Base-by-base conservation (phyloP, 805 yeast species). In the Yamadazyma takamatsuzukensis region DNA sequence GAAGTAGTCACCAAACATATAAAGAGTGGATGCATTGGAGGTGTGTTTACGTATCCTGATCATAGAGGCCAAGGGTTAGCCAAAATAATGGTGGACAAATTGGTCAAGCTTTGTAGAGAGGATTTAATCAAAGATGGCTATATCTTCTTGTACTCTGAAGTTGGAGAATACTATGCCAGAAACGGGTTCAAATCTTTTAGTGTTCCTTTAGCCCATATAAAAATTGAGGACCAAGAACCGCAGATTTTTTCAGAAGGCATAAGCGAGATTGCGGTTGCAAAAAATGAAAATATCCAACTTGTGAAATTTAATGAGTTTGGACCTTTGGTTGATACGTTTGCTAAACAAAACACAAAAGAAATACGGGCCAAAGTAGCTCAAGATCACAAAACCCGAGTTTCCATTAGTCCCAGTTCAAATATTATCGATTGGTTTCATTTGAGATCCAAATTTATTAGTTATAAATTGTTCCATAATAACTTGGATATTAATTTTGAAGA, bases 381-480 rank as follows among this genome's bases (percentile, higher is more conserved):
- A 2, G 72, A 66, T 40, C 57, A 55, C 18, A 48, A 44, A 25
- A 41, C 57, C 11, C 43, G 71, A 17, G 50, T 64, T 5, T 23
- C 61, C n/a, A 22, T 61, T 6, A 36, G 33, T 11, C 65, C 68
- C 2, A 37, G 47, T 6, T 40, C 56, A 5, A 51, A 53, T 15
- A 31, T 45, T 15, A 44, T 58, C 10, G 68, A 66, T 47, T 66
- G 72, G 72, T 64, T 63, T 40, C 72, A 66, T 34, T 46, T 63
- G 32, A 48, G 72, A 36, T 49, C 61, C 16, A 66, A 66, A 34
- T 64, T 41, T 36, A 34, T 52, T 16, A 39, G 54, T 27, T 45
- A 50, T 25, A 48, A 49, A 33, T 30, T 49, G 14, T 46, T 49
- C 30, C 40, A 54, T 27, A 26, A 29, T 5, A 14, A 17, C 13